These are phyloP conservation scores for Hypsizygus marmoreus DNA, from an alignment of 768 basidiomycete species.

Conservation along the genomic window DNA sequence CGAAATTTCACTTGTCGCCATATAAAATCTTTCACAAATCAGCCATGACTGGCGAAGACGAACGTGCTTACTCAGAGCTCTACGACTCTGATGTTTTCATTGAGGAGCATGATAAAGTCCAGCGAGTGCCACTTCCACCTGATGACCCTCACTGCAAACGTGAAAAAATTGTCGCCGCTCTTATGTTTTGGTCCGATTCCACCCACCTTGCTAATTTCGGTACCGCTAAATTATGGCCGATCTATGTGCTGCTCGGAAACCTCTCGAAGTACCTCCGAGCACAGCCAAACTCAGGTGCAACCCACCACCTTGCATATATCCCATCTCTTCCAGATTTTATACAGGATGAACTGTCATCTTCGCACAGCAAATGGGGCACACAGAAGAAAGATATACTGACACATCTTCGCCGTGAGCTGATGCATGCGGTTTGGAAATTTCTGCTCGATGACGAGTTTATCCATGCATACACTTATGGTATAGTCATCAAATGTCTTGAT, in stretches of 20 bases:
- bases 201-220: slow-evolving; percentile 33
- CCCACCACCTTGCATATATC: slow-evolving; percentile 46
- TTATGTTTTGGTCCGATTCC: slow-evolving; percentile 28
- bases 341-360: slow-evolving; percentile 19
- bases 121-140: slow-evolving; percentile 19
- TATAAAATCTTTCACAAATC: slow-evolving; percentile 19
- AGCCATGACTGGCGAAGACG: slow-evolving; percentile 11
- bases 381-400: slow-evolving; percentile 23
- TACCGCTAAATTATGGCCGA: slow-evolving; percentile 36
- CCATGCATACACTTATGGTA: slow-evolving; percentile 27
- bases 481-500: slow-evolving; percentile 30
- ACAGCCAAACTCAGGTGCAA: slow-evolving; percentile 28
- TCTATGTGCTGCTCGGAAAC: slow-evolving; percentile 41
- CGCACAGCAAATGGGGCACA: slow-evolving; percentile 14
- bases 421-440: slow-evolving; percentile 26
- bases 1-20: slow-evolving; percentile 24
- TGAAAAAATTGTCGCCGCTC: slow-evolving; percentile 25
- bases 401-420: slow-evolving; percentile 29
- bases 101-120: slow-evolving; percentile 29
- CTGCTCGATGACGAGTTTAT: slow-evolving; percentile 30
- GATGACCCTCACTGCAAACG: slow-evolving; percentile 26
- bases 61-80: slow-evolving; percentile 27
- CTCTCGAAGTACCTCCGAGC: slow-evolving; percentile 40
- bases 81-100: slow-evolving; percentile 34
- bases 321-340: slow-evolving; percentile 33